Conservation (phyloP, 768 basidiomycete species). For the Tremella fuciformis region DNA sequence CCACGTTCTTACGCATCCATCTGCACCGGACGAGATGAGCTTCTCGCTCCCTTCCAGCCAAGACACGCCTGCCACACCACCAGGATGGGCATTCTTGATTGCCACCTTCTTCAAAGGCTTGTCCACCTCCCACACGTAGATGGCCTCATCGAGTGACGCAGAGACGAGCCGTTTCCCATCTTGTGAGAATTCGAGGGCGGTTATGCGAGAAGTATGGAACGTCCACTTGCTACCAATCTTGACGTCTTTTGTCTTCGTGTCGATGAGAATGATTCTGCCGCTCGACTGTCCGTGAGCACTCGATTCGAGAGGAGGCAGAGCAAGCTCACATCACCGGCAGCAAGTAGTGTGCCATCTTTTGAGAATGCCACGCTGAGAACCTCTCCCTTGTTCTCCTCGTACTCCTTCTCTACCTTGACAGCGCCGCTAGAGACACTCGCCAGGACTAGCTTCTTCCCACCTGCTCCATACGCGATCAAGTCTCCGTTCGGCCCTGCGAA, state of each 20-base stretch:
- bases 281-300: slow-evolving; percentile 58
- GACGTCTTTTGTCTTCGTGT: slow-evolving; percentile 61
- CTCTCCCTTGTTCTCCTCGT: slow-evolving; percentile 63
- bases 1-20: slow-evolving; percentile 66
- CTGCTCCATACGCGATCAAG: slow-evolving; percentile 52
- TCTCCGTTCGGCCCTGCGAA: slow-evolving; percentile 14
- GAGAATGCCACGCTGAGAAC: slow-evolving; percentile 77
- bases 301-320: background rate
- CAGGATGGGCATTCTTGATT: slow-evolving; percentile 80
- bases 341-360: slow-evolving; percentile 69
- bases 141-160: slow-evolving; percentile 86
- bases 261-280: slow-evolving; percentile 77
- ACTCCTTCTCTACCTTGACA: slow-evolving; percentile 57
- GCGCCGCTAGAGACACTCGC: slow-evolving; percentile 67
- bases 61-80: slow-evolving; percentile 74
- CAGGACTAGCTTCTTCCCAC: slow-evolving; percentile 70
- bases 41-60: slow-evolving; percentile 65
- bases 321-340: slow-evolving; percentile 76
- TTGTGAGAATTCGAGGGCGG: slow-evolving; percentile 71
- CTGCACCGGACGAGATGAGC: slow-evolving; percentile 72
- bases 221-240: slow-evolving; percentile 68
- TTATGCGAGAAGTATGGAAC: slow-evolving; percentile 76
- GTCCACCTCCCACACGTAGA: slow-evolving; percentile 78
- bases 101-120: slow-evolving; percentile 68
- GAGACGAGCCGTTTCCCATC: slow-evolving; percentile 77